Evolutionary conservation across 2,329 filamentous ascomycete species (phyloP), one percentile per base, ranked within the genome.

Genomic region (Phaeosphaeria sp.): DNA sequence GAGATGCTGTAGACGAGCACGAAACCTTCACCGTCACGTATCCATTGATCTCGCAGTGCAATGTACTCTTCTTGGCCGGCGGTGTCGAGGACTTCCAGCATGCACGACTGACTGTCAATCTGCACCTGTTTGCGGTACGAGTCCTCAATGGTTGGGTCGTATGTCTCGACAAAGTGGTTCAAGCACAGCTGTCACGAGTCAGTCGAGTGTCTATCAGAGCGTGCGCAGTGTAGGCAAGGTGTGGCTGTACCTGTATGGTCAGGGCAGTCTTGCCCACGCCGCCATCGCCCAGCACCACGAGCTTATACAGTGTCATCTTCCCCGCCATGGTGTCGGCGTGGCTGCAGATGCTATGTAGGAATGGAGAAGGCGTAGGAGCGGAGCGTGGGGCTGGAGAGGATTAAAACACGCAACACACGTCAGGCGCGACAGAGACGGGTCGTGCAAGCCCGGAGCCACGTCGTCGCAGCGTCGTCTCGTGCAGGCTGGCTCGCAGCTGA

Each of bases 41-140:
- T 98, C 94, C 94, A 98, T 82, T 98, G 95, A 78, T 98, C 95
- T 73, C 95, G 87, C 72, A 98, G 83, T 47, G 95, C 95, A 63
- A 94, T 97, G 80, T 98, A 99, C 81, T 99, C 95, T 81, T 99
- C 95, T 79, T 99, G 95, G 56, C 95, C 95, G 52, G 95, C 95
- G 54, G 95, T 99, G 81, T 99, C 95, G 72, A 97, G 87, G 48
- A 97, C 93, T 79, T 98, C 94, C 72, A 97, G 88, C 93, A 97
- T 97, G 83, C 93, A 97, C 46, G 93, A 93, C 78, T 96, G 92
- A 61, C 89, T 87, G 76, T 98, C 95, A 79, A 98, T 98, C 74
- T 97, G 85, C 55, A 89, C 86, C 77, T 89, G 87, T 74, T 89
- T 89, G 61, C 87, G 84, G 73, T 89, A 89, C 46, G 87, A 89